Conservation (phyloP, 768 basidiomycete genomes). For the Lactifluus piperatus region DNA sequence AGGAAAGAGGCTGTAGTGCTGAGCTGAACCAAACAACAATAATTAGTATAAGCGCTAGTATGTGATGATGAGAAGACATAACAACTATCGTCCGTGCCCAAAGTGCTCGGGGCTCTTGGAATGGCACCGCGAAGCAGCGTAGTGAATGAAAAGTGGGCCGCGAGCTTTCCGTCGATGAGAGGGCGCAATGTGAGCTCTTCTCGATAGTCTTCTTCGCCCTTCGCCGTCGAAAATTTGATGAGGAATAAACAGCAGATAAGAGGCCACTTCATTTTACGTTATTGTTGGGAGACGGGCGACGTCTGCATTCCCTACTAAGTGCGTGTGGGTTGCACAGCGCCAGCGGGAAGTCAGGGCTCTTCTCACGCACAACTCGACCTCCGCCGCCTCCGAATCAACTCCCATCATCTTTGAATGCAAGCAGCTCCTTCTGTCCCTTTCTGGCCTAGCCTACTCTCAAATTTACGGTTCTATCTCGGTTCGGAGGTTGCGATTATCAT, state of each 20-base stretch:
- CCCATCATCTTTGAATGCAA: too few relatives aligned
- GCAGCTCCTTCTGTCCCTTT: too few relatives aligned
- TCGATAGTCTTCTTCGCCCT: slow-evolving; percentile 30
- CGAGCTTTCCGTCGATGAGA: slow-evolving; percentile 75
- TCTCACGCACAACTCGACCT: too few relatives aligned
- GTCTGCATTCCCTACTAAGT: neutral
- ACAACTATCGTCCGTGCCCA: slow-evolving; percentile 39
- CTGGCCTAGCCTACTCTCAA: too few relatives aligned
- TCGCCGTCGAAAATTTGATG: neutral
- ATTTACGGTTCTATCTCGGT: too few relatives aligned
- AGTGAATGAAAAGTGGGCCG: slow-evolving; percentile 72
- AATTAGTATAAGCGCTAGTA: too few relatives aligned
- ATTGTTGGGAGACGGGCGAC: too few relatives aligned
- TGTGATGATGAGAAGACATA: slow-evolving; percentile 26
- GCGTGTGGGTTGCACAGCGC: too few relatives aligned
- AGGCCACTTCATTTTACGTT: slow-evolving; percentile 1
- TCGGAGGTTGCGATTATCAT: too few relatives aligned
- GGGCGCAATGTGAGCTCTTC: slow-evolving; percentile 50
- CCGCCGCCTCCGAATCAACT: too few relatives aligned
- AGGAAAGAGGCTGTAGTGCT: slow-evolving; percentile 84
- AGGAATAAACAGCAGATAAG: neutral
- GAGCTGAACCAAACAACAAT: slow-evolving; percentile 36
- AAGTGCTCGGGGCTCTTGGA: slow-evolving; percentile 47
- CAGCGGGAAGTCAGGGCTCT: too few relatives aligned
- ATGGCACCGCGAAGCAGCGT: slow-evolving; percentile 46